Evolutionary conservation across 257 asterid genomes (phyloP).

Genomic region (Sherardia arvensis): DNA sequence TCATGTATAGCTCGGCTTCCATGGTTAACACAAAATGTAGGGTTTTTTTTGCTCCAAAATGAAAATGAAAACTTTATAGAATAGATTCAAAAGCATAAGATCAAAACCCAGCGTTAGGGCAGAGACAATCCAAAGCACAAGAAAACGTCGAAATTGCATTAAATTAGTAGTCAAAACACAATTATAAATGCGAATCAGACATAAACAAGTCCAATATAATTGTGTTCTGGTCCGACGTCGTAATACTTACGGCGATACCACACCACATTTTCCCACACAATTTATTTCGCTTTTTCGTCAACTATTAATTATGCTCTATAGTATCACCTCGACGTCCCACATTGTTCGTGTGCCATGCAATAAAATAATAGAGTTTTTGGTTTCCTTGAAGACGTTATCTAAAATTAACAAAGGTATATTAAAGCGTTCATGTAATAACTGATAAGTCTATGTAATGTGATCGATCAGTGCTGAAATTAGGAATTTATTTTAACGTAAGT

Average conservation of each 20-base stretch:
- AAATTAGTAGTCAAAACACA: constrained; percentile 4
- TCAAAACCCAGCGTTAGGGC: not conserved
- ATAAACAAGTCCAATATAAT: not conserved
- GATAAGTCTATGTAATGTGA: too few species aligned
- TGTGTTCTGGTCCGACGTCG: constrained; percentile 22
- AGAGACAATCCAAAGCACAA: constrained; percentile 1
- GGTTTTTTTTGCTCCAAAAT: too few species aligned
- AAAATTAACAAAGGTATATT: too few species aligned
- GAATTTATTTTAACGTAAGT: too few species aligned
- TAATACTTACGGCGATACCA: constrained; percentile 33
- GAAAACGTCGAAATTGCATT: not conserved
- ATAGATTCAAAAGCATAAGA: not conserved
- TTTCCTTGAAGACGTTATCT: too few species aligned
- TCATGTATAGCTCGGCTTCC: too few species aligned
- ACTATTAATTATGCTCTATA: not conserved
- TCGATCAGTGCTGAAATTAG: too few species aligned
- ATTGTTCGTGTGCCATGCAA: constrained; percentile 25
- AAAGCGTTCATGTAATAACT: too few species aligned
- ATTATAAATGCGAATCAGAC: not conserved
- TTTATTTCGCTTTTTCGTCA: constrained; percentile 5
- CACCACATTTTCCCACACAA: not conserved
- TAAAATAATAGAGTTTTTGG: too few species aligned
- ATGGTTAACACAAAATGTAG: too few species aligned
- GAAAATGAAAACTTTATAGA: not conserved
- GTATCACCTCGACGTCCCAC: constrained; percentile 12